These are phyloP conservation scores for Xerocomellus intermedius DNA, from an alignment of 768 basidiomycete genomes.

Conservation along the genomic window DNA sequence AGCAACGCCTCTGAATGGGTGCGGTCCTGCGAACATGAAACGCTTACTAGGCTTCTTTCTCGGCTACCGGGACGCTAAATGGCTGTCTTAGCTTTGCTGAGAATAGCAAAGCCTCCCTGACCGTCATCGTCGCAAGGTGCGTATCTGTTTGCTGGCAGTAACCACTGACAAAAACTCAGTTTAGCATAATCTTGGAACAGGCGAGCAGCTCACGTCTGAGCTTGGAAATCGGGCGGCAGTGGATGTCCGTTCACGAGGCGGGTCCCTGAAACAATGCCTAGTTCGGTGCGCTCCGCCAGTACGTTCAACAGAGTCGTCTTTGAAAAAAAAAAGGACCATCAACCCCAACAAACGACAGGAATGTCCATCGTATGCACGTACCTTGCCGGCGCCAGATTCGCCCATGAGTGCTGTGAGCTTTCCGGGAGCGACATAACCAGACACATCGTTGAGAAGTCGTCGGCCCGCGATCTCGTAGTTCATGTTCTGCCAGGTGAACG, in stretches of 20 bases:
- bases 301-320: conserved; percentile 53
- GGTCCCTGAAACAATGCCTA: conserved; percentile 41
- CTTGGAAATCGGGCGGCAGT: conserved; percentile 48
- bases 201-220: conserved; percentile 45
- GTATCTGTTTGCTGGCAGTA: conserved; percentile 89
- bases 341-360: background rate
- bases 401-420: conserved; percentile 79
- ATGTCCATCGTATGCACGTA: conserved; percentile 1
- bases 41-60: conserved; percentile 79
- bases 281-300: conserved; percentile 38
- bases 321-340: background rate
- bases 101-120: conserved; percentile 76
- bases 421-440: conserved; percentile 80
- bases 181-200: background rate
- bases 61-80: conserved; percentile 53
- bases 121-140: conserved; percentile 71
- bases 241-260: conserved; percentile 45
- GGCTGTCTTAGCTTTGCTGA: conserved; percentile 83
- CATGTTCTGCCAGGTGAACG: conserved; percentile 80
- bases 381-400: conserved; percentile 51
- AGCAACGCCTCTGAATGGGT: background rate
- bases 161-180: conserved; percentile 42
- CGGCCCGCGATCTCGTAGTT: conserved; percentile 63
- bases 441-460: conserved; percentile 65
- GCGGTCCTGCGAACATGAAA: background rate